Base-by-base conservation (phyloP, 768 basidiomycete genomes). In the Suillus discolor region DNA sequence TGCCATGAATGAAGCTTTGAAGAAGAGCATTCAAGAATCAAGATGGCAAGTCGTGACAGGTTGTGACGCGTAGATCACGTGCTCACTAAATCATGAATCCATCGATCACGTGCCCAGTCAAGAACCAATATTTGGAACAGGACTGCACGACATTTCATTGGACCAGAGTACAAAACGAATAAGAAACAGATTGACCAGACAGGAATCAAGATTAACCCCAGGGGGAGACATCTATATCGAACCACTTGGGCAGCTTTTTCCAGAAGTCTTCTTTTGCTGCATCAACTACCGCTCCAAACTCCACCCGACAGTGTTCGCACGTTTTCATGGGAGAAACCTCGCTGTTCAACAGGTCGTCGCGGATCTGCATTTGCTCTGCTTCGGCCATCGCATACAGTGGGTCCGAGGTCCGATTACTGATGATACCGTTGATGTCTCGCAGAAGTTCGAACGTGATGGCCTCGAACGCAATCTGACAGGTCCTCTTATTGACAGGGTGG, bases 391-490 rank as follows among this genome's bases (percentile, higher is more conserved):
- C 87, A 69, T 88, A 90, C 36, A 92, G 77, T 1, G 90, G 89
- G 67, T 92, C 90, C 6, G 86, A 87, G 69, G 83, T 88, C 54
- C 89, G 84, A 68, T 89, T 85, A 65, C 82, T 84, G 23, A 88
- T 80, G 64, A 89, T 82, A 13, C 89, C 89, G 73, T 90, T 90
- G 67, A 89, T 84, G 70, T 92, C 90, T 59, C 88, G 85, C 64
- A 92, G 81, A 55, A 92, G 84, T 69, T 92, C 87, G 72, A 91
- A 91, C 5, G 89, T 89, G 67, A 90, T 86, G 13, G 84, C 83
- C 71, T 92, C 91, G 69, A 91, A 92, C 3, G 89, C 88, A 25
- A 88, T 81, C 74, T 88, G 88, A 74, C 90, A 92, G 28, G 84
- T 76, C 36, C 87, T 85, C 68, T 81, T 82, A 39, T 76, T 77